Evolutionary conservation across 148 eudicot species (phyloP), one percentile per base, ranked within the genome.

Genomic region (Chenopodium suecicum): DNA sequence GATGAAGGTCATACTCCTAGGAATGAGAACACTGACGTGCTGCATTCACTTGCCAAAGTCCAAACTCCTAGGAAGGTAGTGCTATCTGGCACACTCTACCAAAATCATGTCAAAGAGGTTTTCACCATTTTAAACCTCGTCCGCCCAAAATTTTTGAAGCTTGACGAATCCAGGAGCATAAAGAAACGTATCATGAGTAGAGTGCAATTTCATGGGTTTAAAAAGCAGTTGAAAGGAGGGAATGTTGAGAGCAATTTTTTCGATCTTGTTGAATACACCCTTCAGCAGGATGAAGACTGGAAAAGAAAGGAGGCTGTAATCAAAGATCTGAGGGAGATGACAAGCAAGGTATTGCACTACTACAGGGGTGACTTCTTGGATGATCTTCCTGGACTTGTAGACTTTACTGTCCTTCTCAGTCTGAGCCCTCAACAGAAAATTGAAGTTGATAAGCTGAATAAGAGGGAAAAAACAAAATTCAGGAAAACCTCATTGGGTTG

Each of bases 1-100:
- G 98, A 95, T 73, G 98, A 95, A 84, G 98, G 98, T 10, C 98
- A 95, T 81, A 95, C 95, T 62, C 98, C 98, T 3, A 83, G 98
- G 84, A 95, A 93, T 76, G 93, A 92, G 79, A 85, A 95, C 54
- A 95, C 98, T 27, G 93, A 95, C 78, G 87, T 92, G 34, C 74
- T 95, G 62, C 88, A 89, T 81, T 88, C 96, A 17, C 92, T 95
- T 72, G 87, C 91, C 20, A 89, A 91, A 72, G 91, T 95, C 12
- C 91, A 88, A 84, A 95, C 98, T 48, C 91, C 93, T 12, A 83
- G 97, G 76, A 95, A 95, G 68, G 97, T 95, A n/a, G 98, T 95
- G 14, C 90, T 95, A 44, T 95, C 98, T 4, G 98, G 98, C 19
- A 95, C 98, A 0, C 89, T 95, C n/a, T 95, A 93, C 73, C 98